A percentile compares a stretch with the other conserved stretches of the same genome.
Conservation (phyloP, 2,329 filamentous ascomycete genomes). For the Xylaria polymorpha region DNA sequence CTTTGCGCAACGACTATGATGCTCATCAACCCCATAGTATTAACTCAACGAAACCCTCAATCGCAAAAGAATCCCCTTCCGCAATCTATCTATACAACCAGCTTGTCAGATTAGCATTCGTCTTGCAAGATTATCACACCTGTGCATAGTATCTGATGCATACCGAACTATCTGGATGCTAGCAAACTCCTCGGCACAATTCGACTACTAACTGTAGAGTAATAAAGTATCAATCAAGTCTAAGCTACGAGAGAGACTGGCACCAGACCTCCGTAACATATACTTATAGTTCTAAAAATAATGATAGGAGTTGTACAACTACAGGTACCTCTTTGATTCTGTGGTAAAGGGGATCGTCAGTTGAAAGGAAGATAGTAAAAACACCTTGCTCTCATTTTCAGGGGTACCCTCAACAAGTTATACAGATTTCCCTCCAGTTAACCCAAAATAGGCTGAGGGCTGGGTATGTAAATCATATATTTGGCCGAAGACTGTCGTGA, state of each 20-base stretch:
- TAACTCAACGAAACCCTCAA: background rate
- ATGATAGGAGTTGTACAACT: background rate
- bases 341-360: background rate
- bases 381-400: background rate
- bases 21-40: background rate
- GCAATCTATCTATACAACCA: background rate
- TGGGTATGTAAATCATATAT: conserved; percentile 8
- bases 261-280: background rate
- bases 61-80: background rate
- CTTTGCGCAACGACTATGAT: background rate
- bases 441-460: background rate
- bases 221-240: too few species aligned
- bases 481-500: conserved; percentile 1
- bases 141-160: background rate
- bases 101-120: background rate
- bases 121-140: background rate
- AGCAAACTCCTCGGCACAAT: background rate
- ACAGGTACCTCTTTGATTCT: background rate
- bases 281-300: background rate
- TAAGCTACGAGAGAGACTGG: background rate
- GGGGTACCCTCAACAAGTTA: background rate
- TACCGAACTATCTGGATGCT: background rate
- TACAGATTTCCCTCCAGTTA: background rate
- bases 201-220: background rate
- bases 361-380: background rate